A percentile compares a stretch with the other conserved stretches of the same genome.
Evolutionary conservation across 116 monocot genomes (phyloP).

Genomic region (Trichopus zeylanicus): DNA sequence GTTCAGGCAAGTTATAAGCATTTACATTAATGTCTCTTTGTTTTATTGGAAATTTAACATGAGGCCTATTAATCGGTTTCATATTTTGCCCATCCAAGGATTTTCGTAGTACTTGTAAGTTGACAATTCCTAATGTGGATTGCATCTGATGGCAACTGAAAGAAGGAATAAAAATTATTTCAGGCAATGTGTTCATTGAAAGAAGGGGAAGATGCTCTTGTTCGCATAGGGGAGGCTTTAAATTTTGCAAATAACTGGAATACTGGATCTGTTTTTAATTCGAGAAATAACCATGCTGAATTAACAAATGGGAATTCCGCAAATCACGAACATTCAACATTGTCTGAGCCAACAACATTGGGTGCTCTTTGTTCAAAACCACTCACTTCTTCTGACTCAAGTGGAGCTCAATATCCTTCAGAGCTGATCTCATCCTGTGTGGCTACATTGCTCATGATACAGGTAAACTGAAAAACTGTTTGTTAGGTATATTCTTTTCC

Average conservation of each 20-base stretch:
- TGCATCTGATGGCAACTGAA: neutral
- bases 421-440: constrained; percentile 82
- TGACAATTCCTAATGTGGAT: neutral
- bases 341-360: constrained; percentile 18
- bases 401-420: constrained; percentile 48
- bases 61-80: neutral
- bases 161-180: neutral
- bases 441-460: constrained; percentile 72
- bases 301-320: constrained; percentile 23
- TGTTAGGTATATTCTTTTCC: neutral
- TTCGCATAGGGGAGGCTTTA: constrained; percentile 69
- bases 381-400: constrained; percentile 12
- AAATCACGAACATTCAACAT: constrained; percentile 27
- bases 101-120: neutral
- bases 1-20: constrained; percentile 37
- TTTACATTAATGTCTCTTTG: neutral
- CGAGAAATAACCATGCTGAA: constrained; percentile 27
- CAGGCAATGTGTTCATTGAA: constrained; percentile 60
- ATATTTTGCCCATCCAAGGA: neutral
- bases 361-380: constrained; percentile 23
- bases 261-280: constrained; percentile 33
- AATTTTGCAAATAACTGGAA: constrained; percentile 33
- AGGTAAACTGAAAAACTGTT: constrained; percentile 31
- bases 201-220: constrained; percentile 70
- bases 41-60: neutral